phyloP scores from a whole-genome alignment of 108 stramenopile genomes.

The Skeletonema grethae region DNA sequence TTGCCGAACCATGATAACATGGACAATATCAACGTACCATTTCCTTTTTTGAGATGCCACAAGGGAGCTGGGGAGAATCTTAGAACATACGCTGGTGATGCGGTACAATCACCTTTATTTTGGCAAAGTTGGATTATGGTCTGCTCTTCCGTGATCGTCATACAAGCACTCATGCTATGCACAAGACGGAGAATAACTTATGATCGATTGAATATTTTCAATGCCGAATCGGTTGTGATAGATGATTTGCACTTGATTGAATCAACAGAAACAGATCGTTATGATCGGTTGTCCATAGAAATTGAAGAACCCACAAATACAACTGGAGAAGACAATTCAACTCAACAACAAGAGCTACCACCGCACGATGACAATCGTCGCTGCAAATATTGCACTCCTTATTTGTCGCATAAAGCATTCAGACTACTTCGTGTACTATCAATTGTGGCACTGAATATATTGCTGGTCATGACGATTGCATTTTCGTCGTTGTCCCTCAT shows the following conservation, averaged over 20 bases:
- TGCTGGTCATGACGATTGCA: slow-evolving; percentile 26
- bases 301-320: neutral
- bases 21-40: slow-evolving; percentile 10
- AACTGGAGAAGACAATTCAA: no score
- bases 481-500: slow-evolving; percentile 46
- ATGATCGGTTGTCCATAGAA: slow-evolving; percentile 3
- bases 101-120: slow-evolving; percentile 32
- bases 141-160: slow-evolving; percentile 6
- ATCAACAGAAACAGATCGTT: neutral
- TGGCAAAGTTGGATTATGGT: slow-evolving; percentile 41
- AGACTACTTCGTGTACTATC: slow-evolving; percentile 18
- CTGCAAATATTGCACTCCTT: slow-evolving; percentile 24
- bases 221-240: neutral
- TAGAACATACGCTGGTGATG: slow-evolving; percentile 29
- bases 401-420: slow-evolving; percentile 3
- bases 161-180: neutral
- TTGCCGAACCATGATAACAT: neutral
- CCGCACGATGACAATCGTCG: slow-evolving; percentile 11
- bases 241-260: neutral
- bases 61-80: slow-evolving; percentile 47
- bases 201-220: neutral
- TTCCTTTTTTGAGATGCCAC: slow-evolving; percentile 39
- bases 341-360: neutral
- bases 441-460: slow-evolving; percentile 22
- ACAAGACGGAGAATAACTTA: neutral